Conservation (phyloP, 768 basidiomycete genomes). For the Tylopilus intermedius region DNA sequence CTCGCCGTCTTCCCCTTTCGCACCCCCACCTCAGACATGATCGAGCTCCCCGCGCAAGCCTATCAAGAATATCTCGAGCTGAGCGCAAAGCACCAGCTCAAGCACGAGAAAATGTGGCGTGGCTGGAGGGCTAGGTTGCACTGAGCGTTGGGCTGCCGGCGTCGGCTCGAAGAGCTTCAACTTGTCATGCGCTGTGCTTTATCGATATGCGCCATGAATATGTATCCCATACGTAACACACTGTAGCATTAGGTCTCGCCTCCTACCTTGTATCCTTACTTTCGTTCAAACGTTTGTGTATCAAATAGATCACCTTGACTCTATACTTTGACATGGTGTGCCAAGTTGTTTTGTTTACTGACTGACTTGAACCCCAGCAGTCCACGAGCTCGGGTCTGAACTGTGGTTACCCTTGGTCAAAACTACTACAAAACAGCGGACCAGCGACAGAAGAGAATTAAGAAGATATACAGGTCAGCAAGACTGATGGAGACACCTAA, state of each 20-base stretch:
- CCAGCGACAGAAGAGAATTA: slow-evolving; percentile 6
- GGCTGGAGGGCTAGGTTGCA: slow-evolving; percentile 36
- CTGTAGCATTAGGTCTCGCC: slow-evolving; percentile 21
- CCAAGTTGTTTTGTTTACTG: not conserved
- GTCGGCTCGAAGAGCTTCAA: not conserved
- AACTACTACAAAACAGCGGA: not conserved
- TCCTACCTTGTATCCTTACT: slow-evolving; percentile 17
- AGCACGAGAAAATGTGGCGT: slow-evolving; percentile 57
- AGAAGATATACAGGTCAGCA: slow-evolving; percentile 7
- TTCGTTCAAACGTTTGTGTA: not conserved
- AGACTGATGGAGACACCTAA: slow-evolving; percentile 4
- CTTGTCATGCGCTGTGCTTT: not conserved
- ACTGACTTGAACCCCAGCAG: no score
- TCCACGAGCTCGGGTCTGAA: not conserved
- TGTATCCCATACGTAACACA: slow-evolving; percentile 1
- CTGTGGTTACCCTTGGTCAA: not conserved
- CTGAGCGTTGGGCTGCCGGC: not conserved
- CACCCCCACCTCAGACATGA: slow-evolving; percentile 44
- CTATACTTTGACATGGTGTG: no score
- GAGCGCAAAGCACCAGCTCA: slow-evolving; percentile 47
- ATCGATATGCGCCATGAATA: slow-evolving; percentile 3
- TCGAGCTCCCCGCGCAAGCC: slow-evolving; percentile 58
- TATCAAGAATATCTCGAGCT: slow-evolving; percentile 56
- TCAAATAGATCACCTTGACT: not conserved
- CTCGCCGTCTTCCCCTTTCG: slow-evolving; percentile 47